phyloP scores from a whole-genome alignment of 768 basidiomycete species.

The Naematelia encephala region DNA sequence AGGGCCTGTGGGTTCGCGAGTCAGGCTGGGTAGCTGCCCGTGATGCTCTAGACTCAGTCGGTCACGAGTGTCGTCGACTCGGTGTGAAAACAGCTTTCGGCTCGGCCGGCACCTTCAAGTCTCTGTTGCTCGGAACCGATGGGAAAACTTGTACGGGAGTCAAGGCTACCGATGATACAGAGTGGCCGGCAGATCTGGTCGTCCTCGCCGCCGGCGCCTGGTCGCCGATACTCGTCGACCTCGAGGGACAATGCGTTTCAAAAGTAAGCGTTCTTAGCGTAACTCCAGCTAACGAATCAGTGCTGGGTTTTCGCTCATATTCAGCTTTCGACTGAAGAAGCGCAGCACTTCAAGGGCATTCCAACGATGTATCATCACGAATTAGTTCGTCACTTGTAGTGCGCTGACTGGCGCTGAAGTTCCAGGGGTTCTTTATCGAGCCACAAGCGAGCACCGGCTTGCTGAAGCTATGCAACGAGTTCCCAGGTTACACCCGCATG shows the following conservation, averaged over 20 bases:
- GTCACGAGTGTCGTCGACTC: slow-evolving; percentile 23
- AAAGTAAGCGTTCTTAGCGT: slow-evolving; percentile 29
- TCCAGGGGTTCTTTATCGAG: slow-evolving; percentile 47
- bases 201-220: slow-evolving; percentile 48
- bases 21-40: slow-evolving; percentile 48
- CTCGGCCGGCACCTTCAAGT: slow-evolving; percentile 35
- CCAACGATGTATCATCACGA: slow-evolving; percentile 46
- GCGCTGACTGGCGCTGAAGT: background rate
- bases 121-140: slow-evolving; percentile 24
- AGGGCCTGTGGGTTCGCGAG: slow-evolving; percentile 29
- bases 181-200: slow-evolving; percentile 38
- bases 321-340: slow-evolving; percentile 42
- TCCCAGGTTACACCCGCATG: slow-evolving; percentile 42
- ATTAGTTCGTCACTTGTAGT: slow-evolving; percentile 26
- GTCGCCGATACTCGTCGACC: slow-evolving; percentile 42
- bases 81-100: slow-evolving; percentile 42
- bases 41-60: slow-evolving; percentile 43
- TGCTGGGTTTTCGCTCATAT: slow-evolving; percentile 46
- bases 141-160: slow-evolving; percentile 37
- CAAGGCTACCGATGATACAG: slow-evolving; percentile 34
- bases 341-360: slow-evolving; percentile 22
- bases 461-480: slow-evolving; percentile 47
- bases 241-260: slow-evolving; percentile 46
- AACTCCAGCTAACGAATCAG: background rate
- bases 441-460: slow-evolving; percentile 22